A percentile compares a stretch with the other conserved stretches of the same genome.
These are phyloP conservation scores for Lactifluus echinatus DNA, from an alignment of 768 basidiomycete genomes.

Conservation along the genomic window DNA sequence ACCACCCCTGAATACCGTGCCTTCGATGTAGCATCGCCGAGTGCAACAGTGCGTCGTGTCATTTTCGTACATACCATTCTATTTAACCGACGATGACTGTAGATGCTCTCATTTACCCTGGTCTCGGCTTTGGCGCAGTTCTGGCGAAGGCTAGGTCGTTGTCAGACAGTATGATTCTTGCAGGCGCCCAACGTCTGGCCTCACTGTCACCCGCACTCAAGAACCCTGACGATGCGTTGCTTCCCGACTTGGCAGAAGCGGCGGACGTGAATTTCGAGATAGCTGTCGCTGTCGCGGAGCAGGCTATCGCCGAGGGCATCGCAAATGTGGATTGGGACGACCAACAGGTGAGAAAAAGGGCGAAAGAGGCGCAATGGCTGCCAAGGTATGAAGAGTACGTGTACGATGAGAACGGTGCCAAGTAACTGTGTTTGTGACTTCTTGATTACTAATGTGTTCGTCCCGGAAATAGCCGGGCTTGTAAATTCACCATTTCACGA, in stretches of 20 bases:
- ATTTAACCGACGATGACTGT: not conserved
- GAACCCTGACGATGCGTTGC: conserved; percentile 60
- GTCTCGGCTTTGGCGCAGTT: conserved; percentile 75
- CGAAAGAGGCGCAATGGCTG: conserved; percentile 47
- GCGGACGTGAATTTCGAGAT: conserved; percentile 70
- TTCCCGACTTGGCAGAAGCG: conserved; percentile 72
- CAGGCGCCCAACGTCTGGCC: conserved; percentile 67
- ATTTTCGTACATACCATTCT: not conserved
- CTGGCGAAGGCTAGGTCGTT: conserved; percentile 53
- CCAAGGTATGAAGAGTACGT: conserved; percentile 58
- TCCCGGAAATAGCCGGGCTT: conserved; percentile 4
- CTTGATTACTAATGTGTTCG: conserved; percentile 1
- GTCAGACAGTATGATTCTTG: conserved; percentile 84
- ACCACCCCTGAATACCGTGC: not conserved
- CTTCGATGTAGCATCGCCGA: conserved; percentile 48
- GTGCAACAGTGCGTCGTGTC: conserved; percentile 49
- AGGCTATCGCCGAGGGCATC: conserved; percentile 65
- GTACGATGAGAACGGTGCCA: conserved; percentile 49
- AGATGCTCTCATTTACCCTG: conserved; percentile 80
- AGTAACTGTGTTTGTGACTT: conserved; percentile 16
- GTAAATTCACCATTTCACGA: not conserved
- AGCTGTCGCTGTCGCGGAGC: conserved; percentile 72
- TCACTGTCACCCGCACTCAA: conserved; percentile 65
- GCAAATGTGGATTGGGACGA: conserved; percentile 51
- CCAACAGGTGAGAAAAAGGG: conserved; percentile 46